Conservation (phyloP, 2,329 filamentous ascomycete species). For the Rhinocladiella mackenziei region DNA sequence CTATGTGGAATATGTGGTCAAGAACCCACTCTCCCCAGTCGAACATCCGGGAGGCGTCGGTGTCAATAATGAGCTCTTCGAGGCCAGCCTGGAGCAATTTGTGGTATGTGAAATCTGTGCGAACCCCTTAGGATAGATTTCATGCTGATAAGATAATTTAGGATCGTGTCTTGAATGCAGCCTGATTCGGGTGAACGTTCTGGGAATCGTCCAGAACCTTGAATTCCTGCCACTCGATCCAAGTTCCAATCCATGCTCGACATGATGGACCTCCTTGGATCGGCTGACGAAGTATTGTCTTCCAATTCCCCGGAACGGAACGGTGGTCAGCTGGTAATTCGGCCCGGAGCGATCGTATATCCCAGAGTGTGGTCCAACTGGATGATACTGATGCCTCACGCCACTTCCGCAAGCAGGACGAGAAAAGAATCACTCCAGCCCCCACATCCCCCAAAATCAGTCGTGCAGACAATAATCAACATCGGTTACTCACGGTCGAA, state of each 20-base stretch:
- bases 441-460: background rate
- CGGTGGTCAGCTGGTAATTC: background rate
- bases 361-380: too few relatives aligned
- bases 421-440: too few relatives aligned
- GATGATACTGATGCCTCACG: too few relatives aligned
- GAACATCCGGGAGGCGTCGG: slow-evolving; percentile 60
- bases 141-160: slow-evolving; percentile 12
- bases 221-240: too few relatives aligned
- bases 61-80: slow-evolving; percentile 63
- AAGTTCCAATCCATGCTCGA: too few relatives aligned
- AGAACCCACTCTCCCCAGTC: slow-evolving; percentile 59
- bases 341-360: slow-evolving; percentile 5
- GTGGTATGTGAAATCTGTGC: slow-evolving; percentile 39
- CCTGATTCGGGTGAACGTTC: slow-evolving; percentile 4
- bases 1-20: slow-evolving; percentile 85
- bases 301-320: background rate
- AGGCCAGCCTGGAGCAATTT: slow-evolving; percentile 53
- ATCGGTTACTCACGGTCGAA: background rate
- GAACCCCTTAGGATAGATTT: background rate
- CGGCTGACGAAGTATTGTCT: too few relatives aligned
- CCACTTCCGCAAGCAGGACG: too few relatives aligned
- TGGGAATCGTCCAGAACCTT: too few relatives aligned
- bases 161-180: slow-evolving; percentile 30
- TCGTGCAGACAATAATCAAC: background rate
- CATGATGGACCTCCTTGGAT: too few relatives aligned